These are phyloP conservation scores for Gossypium gossypioides DNA, from an alignment of 441 rosid genomes.

Conservation along the genomic window DNA sequence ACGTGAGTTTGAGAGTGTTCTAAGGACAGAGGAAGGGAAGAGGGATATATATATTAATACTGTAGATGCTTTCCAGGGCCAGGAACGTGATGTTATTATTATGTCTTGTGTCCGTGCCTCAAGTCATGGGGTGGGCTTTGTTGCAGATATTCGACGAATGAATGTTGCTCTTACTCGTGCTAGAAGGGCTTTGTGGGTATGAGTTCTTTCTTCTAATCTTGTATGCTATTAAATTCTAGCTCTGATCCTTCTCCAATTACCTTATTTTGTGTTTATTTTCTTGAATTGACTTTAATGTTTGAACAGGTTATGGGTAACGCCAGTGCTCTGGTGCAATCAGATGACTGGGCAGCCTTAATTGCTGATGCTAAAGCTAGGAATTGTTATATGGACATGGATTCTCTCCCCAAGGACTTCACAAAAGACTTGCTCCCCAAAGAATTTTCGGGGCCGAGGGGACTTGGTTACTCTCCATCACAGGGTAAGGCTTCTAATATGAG, in stretches of 20 bases:
- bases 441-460: slow-evolving; percentile 38
- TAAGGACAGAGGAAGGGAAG: slow-evolving; percentile 84
- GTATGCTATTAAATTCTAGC: not conserved
- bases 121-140: slow-evolving; percentile 89
- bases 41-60: slow-evolving; percentile 90
- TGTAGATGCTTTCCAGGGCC: slow-evolving; percentile 99
- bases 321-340: slow-evolving; percentile 67
- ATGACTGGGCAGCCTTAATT: slow-evolving; percentile 92
- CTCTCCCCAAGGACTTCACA: slow-evolving; percentile 66
- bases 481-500: slow-evolving; percentile 55
- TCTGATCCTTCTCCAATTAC: not conserved
- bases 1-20: slow-evolving; percentile 66
- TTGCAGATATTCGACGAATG: slow-evolving; percentile 92
- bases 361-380: slow-evolving; percentile 77
- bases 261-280: slow-evolving; percentile 3
- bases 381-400: slow-evolving; percentile 84
- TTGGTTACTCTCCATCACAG: slow-evolving; percentile 28
- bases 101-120: slow-evolving; percentile 99
- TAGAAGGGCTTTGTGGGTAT: slow-evolving; percentile 91
- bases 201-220: not conserved
- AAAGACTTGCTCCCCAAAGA: slow-evolving; percentile 12
- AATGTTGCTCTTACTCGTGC: slow-evolving; percentile 99
- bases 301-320: slow-evolving; percentile 96
- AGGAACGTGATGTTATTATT: slow-evolving; percentile 96
- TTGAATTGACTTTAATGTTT: slow-evolving; percentile 5